Percentiles rank a stretch among this genome's conserved stretches.
phyloP scores from a whole-genome alignment of 768 basidiomycete species.

The Suillus plorans region DNA sequence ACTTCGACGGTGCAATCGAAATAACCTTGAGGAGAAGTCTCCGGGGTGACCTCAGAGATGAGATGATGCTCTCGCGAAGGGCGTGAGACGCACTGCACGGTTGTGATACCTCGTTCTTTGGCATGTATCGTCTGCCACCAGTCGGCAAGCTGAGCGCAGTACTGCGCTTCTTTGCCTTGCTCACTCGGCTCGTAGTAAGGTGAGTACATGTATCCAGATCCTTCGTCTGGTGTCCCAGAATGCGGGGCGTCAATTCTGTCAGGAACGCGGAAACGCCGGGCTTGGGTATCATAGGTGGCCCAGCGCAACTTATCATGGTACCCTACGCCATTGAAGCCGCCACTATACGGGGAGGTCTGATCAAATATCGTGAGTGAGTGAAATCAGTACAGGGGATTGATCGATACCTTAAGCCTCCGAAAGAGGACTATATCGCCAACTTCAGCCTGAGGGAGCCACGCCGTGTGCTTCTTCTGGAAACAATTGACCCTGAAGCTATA shows the following conservation, averaged over 20 bases:
- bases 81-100: constrained; percentile 12
- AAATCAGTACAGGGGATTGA: neutral
- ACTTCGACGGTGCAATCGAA: constrained; percentile 70
- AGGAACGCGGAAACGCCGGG: constrained; percentile 38
- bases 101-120: constrained; percentile 16
- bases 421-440: constrained; percentile 54
- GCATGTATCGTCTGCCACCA: constrained; percentile 49
- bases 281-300: constrained; percentile 50
- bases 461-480: constrained; percentile 47
- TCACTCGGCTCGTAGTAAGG: constrained; percentile 44
- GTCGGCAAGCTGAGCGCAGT: constrained; percentile 43
- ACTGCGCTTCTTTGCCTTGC: constrained; percentile 37
- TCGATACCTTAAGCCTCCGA: constrained; percentile 47
- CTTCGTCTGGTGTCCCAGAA: constrained; percentile 28
- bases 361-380: neutral
- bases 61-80: constrained; percentile 42
- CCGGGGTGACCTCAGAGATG: constrained; percentile 49
- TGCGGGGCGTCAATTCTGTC: constrained; percentile 37
- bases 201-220: constrained; percentile 40
- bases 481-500: constrained; percentile 37
- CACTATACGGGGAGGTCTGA: constrained; percentile 36
- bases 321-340: constrained; percentile 39
- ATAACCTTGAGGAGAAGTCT: constrained; percentile 45
- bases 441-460: constrained; percentile 51
- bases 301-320: constrained; percentile 50